These are phyloP conservation scores for Pythium chondricola DNA, from an alignment of 352 stramenopile species.

Conservation along the genomic window DNA sequence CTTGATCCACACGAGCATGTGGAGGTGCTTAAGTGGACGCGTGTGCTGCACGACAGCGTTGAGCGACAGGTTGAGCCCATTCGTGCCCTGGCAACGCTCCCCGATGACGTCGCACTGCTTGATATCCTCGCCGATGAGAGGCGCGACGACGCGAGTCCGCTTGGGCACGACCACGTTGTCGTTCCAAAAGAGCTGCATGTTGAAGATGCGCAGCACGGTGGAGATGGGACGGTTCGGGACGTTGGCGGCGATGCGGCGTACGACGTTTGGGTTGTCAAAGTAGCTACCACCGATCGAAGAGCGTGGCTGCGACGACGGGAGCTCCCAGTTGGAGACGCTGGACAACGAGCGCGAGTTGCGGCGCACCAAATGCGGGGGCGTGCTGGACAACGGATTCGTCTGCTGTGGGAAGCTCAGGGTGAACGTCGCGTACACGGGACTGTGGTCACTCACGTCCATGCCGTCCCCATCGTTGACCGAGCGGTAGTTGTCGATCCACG, in stretches of 20 bases:
- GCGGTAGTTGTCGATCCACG: slow-evolving; percentile 73
- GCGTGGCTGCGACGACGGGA: slow-evolving; percentile 19
- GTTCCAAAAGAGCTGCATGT: slow-evolving; percentile 71
- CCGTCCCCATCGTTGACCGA: slow-evolving; percentile 75
- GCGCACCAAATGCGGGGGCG: slow-evolving; percentile 9
- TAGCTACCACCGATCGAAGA: slow-evolving; percentile 48
- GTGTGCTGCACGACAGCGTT: slow-evolving; percentile 73
- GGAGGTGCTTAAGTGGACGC: slow-evolving; percentile 61
- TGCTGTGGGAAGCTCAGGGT: slow-evolving; percentile 61
- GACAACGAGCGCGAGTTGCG: slow-evolving; percentile 53
- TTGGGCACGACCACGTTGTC: slow-evolving; percentile 73
- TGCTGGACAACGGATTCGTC: slow-evolving; percentile 10
- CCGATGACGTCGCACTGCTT: slow-evolving; percentile 79
- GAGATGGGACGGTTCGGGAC: slow-evolving; percentile 48
- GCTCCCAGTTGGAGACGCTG: slow-evolving; percentile 21
- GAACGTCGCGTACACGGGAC: slow-evolving; percentile 71
- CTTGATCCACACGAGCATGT: slow-evolving; percentile 84
- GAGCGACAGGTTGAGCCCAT: slow-evolving; percentile 52
- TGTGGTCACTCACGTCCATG: slow-evolving; percentile 84
- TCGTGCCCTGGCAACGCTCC: slow-evolving; percentile 47
- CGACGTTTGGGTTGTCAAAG: slow-evolving; percentile 70
- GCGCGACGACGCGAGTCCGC: slow-evolving; percentile 65
- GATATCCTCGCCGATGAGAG: slow-evolving; percentile 63
- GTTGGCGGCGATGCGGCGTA: slow-evolving; percentile 46
- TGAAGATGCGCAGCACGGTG: slow-evolving; percentile 64